Conservation (phyloP, 495 filamentous ascomycete species). For the Penicillium steckii region DNA sequence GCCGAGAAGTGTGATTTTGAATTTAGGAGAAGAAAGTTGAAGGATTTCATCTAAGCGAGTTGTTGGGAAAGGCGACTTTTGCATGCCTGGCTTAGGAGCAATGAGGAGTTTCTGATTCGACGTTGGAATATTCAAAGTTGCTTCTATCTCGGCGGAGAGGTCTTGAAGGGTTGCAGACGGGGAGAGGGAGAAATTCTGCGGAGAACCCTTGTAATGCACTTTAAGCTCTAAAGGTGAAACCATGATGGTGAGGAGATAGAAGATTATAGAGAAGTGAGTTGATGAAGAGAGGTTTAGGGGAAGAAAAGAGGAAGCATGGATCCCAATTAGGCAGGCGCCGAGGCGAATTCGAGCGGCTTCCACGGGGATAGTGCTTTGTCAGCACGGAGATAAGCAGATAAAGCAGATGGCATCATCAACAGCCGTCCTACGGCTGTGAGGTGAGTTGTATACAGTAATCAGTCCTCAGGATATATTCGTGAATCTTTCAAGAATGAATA, state of each 20-base stretch:
- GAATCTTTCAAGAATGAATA: background rate
- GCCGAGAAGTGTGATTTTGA: constrained; percentile 46
- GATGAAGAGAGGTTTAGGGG: background rate
- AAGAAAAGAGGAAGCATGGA: background rate
- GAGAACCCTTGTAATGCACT: constrained; percentile 63
- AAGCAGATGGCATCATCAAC: background rate
- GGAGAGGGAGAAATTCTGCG: constrained; percentile 66
- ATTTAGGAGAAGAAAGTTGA: constrained; percentile 48
- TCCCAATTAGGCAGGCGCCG: constrained; percentile 15
- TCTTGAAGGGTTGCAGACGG: constrained; percentile 72
- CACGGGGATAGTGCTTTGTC: constrained; percentile 37
- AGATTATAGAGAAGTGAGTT: background rate
- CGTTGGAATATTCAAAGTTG: constrained; percentile 58
- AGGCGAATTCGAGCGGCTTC: constrained; percentile 29
- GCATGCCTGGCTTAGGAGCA: constrained; percentile 63
- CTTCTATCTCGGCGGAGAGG: constrained; percentile 56
- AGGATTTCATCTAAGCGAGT: constrained; percentile 27
- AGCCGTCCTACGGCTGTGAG: no score
- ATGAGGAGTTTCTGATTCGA: constrained; percentile 76
- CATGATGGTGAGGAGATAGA: constrained; percentile 5
- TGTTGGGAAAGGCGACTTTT: constrained; percentile 61
- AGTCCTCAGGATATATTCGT: background rate
- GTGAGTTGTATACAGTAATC: background rate
- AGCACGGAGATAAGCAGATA: constrained; percentile 26
- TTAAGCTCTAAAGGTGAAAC: constrained; percentile 40